Base-by-base conservation (phyloP, 1,284 basidiomycete species). In the Marasmius oreades region DNA sequence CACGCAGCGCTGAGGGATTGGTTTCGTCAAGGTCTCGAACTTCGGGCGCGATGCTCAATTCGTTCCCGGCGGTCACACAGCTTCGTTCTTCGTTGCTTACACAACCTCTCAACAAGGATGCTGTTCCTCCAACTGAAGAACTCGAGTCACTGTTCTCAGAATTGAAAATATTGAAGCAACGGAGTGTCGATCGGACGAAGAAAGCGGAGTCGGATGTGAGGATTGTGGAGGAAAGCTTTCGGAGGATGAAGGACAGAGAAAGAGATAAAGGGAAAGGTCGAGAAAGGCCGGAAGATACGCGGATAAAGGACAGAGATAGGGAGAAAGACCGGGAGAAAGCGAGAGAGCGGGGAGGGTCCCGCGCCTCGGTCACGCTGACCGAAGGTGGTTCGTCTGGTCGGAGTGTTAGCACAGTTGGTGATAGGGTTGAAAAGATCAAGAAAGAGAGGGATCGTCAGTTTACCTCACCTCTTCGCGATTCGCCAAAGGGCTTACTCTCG, bases 361-460 rank as follows among this genome's bases (percentile, higher is more conserved):
- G 46, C 28, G 46, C 28, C 10, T 48, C 46, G 22, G 46, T 48
- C 3, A 48, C 37, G 37, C 37, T 48, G 24, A 48, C 46, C 3
- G 46, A 48, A 11, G 46, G 46, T 16, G 46, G 46, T 48, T 48
- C 46, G 2, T 48, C 46, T n/a, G 14, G 10, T n/a, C 22, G 28
- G 26, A 48, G 28, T 16, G 46, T 48, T 26, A 48, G 46, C 16
- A 24, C 22, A 11, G 23, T 28, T n/a, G 46, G 46, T 31, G 46
- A 48, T 18, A 48, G 46, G 28, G 66, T 80, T 51, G 85, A 86
- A 59, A 88, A 81, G 70, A 73, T 84, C 52, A 88, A 86, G 71
- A 81, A 79, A 61, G 88, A 86, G 66, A 82, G 76, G 68, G 89
- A 81, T 65, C 85, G 84, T 90, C 75, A 72, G 88, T 87, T 60